phyloP scores from a whole-genome alignment of 176 grass and related monocot species.

The Olyra latifolia region DNA sequence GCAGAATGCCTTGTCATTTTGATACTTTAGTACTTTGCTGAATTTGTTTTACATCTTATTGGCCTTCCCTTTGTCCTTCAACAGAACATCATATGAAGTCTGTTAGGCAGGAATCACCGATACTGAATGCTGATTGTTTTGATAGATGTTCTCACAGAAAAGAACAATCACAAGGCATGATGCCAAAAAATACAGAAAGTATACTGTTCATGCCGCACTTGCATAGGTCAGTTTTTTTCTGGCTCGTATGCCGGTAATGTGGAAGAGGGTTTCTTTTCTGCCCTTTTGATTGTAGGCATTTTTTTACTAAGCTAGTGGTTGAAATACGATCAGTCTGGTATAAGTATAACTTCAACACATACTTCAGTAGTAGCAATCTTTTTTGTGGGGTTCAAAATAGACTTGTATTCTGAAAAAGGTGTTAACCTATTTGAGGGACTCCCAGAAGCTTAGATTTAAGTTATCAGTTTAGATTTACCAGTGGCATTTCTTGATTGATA shows the following conservation, averaged over 20 bases:
- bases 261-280: not conserved
- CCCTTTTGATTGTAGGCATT: not conserved
- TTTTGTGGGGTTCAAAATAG: not conserved
- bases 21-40: not conserved
- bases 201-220: slow-evolving; percentile 44
- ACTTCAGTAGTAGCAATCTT: not conserved
- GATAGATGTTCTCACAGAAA: slow-evolving; percentile 33
- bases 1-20: not conserved
- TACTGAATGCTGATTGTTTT: slow-evolving; percentile 19
- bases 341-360: no score
- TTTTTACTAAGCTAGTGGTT: not conserved
- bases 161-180: slow-evolving; percentile 34
- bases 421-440: not conserved
- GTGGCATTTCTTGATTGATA: not conserved
- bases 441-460: not conserved
- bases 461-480: slow-evolving; percentile 1
- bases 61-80: not conserved
- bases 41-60: not conserved
- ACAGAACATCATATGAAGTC: slow-evolving; percentile 53
- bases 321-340: not conserved
- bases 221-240: slow-evolving; percentile 36
- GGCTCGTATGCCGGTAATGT: not conserved
- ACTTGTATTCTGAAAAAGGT: not conserved
- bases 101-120: slow-evolving; percentile 40
- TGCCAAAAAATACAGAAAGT: slow-evolving; percentile 35